Evolutionary conservation across 177 flowering plant genomes (phyloP).

Genomic region (Telopea speciosissima): DNA sequence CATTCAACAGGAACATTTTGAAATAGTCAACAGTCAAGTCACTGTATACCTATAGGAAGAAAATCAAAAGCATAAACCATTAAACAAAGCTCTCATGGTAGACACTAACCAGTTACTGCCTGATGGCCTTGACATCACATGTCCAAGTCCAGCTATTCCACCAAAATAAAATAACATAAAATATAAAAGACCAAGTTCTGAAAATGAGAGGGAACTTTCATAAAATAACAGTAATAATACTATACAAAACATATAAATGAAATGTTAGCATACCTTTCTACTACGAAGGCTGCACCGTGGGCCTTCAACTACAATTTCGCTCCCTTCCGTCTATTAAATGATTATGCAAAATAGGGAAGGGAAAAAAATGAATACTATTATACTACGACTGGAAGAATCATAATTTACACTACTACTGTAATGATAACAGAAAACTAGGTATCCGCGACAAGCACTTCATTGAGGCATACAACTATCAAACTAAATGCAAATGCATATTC

Average conservation of each 20-base stretch:
- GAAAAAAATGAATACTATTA: background rate
- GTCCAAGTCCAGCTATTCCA: background rate
- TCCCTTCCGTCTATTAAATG: slow-evolving; percentile 56
- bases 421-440: background rate
- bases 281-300: slow-evolving; percentile 97
- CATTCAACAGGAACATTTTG: slow-evolving; percentile 88
- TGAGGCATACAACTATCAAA: background rate
- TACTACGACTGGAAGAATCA: background rate
- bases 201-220: no score
- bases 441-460: background rate
- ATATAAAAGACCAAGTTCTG: no score
- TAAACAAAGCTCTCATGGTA: slow-evolving; percentile 5
- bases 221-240: background rate
- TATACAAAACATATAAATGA: background rate
- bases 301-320: slow-evolving; percentile 86
- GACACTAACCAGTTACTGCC: background rate
- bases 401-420: background rate
- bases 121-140: background rate
- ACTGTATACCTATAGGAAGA: slow-evolving; percentile 69
- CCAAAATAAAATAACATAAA: background rate
- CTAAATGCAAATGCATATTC: background rate
- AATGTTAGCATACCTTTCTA: slow-evolving; percentile 53
- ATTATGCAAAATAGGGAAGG: slow-evolving; percentile 3
- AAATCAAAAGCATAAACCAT: slow-evolving; percentile 10
- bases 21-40: slow-evolving; percentile 87